phyloP scores from a whole-genome alignment of 345 rosid genomes.

The Conringia planisiliqua region DNA sequence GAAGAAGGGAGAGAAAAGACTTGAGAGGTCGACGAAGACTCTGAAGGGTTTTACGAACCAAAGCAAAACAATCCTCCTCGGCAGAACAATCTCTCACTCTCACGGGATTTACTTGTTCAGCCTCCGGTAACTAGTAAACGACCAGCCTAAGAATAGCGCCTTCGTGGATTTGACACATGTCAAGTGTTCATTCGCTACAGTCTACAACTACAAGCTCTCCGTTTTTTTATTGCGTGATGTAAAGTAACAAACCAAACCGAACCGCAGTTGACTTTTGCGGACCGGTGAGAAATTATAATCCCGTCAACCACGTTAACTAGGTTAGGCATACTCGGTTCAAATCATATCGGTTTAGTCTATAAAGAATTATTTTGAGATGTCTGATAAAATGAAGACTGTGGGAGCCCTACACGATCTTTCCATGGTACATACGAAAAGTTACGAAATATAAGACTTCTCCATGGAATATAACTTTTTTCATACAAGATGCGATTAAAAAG shows the following conservation, averaged over 20 bases:
- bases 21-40: not conserved
- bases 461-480: not conserved
- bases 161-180: slow-evolving; percentile 34
- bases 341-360: not conserved
- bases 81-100: not conserved
- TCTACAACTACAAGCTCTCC: not conserved
- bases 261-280: slow-evolving; percentile 5
- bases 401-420: not conserved
- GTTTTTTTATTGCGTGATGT: not conserved
- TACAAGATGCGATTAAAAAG: not conserved
- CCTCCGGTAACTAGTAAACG: slow-evolving; percentile 12
- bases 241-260: not conserved
- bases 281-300: not conserved
- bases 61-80: not conserved
- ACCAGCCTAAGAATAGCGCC: slow-evolving; percentile 11
- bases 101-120: slow-evolving; percentile 9
- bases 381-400: not conserved
- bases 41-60: slow-evolving; percentile 17
- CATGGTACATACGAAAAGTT: not conserved
- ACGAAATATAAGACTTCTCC: not conserved
- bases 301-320: not conserved
- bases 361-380: not conserved
- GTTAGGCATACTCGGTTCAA: not conserved
- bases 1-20: slow-evolving; percentile 6
- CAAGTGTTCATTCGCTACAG: not conserved